A percentile compares a stretch with the other conserved stretches of the same genome.
Evolutionary conservation across 805 yeast genomes (phyloP).

Genomic region (Torulaspora delbrueckii): DNA sequence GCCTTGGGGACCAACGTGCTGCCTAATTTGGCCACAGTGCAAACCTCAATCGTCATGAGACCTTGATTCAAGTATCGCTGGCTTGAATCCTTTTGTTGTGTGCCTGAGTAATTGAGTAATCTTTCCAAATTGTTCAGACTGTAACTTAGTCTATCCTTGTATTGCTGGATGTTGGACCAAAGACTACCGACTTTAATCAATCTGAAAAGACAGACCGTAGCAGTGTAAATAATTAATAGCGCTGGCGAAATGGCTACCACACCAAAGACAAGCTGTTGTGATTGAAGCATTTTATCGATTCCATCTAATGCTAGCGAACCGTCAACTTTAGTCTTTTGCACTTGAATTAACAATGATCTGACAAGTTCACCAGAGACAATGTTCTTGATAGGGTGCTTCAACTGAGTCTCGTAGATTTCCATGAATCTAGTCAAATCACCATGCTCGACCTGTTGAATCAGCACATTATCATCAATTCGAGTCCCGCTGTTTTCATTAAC

Average conservation of each 20-base stretch:
- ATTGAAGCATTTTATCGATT: slow-evolving; percentile 79
- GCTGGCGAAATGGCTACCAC: slow-evolving; percentile 86
- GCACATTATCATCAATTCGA: slow-evolving; percentile 20
- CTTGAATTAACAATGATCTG: slow-evolving; percentile 75
- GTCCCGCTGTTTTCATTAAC: slow-evolving; percentile 22
- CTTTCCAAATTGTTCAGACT: slow-evolving; percentile 57
- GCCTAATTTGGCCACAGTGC: slow-evolving; percentile 51
- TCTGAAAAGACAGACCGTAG: slow-evolving; percentile 34
- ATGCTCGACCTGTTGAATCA: slow-evolving; percentile 46
- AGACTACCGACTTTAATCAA: slow-evolving; percentile 23
- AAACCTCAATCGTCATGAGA: slow-evolving; percentile 58
- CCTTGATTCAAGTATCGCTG: slow-evolving; percentile 47
- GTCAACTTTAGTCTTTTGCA: slow-evolving; percentile 96
- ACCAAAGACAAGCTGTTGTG: slow-evolving; percentile 93
- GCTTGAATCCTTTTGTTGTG: slow-evolving; percentile 16
- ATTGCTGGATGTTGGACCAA: slow-evolving; percentile 26
- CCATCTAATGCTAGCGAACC: slow-evolving; percentile 87
- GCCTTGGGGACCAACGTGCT: slow-evolving; percentile 45
- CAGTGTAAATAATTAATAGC: slow-evolving; percentile 49
- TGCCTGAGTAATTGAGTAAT: slow-evolving; percentile 37
- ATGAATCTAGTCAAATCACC: slow-evolving; percentile 81
- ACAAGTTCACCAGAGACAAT: slow-evolving; percentile 62
- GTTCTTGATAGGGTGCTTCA: slow-evolving; percentile 63
- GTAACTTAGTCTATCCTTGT: slow-evolving; percentile 28
- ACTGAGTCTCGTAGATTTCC: slow-evolving; percentile 72